A percentile compares a stretch with the other conserved stretches of the same genome.
These are phyloP conservation scores for Suillus weaverae DNA, from an alignment of 768 basidiomycete genomes.

Conservation along the genomic window DNA sequence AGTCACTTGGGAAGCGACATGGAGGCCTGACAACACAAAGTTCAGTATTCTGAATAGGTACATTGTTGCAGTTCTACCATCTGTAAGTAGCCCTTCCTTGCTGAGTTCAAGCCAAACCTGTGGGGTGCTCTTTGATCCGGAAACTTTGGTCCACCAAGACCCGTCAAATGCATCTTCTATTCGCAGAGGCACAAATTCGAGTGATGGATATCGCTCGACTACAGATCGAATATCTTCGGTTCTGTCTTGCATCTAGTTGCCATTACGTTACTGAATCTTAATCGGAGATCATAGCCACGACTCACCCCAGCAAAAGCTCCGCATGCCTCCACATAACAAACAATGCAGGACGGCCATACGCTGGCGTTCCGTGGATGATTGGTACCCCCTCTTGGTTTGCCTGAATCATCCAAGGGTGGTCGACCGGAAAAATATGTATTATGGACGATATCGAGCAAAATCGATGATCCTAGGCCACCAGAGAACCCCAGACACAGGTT, in stretches of 20 bases:
- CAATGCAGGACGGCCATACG: constrained; percentile 61
- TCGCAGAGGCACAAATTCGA: constrained; percentile 62
- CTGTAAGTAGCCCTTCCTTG: constrained; percentile 48
- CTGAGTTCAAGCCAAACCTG: constrained; percentile 47
- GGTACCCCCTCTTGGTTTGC: constrained; percentile 50
- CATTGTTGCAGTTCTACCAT: constrained; percentile 20
- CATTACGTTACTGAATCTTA: constrained; percentile 10
- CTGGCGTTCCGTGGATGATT: constrained; percentile 63
- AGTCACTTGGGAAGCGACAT: constrained; percentile 12
- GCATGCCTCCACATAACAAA: constrained; percentile 73
- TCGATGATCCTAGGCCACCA: constrained; percentile 76
- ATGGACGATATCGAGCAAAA: constrained; percentile 68
- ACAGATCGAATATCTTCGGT: constrained; percentile 49
- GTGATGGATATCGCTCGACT: constrained; percentile 47
- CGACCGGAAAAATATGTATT: constrained; percentile 50
- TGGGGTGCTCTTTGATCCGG: constrained; percentile 28
- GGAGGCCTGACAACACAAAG: constrained; percentile 25
- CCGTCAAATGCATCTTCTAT: constrained; percentile 75
- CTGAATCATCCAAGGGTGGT: constrained; percentile 26
- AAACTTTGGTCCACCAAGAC: constrained; percentile 60
- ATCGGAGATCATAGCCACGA: constrained; percentile 11
- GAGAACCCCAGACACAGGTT: constrained; percentile 71
- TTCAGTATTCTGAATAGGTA: background rate
- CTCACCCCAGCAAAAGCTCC: constrained; percentile 62
- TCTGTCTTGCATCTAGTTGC: constrained; percentile 51